These are phyloP conservation scores for Exserohilum turcica DNA, from an alignment of 2,329 filamentous ascomycete genomes.

Conservation along the genomic window DNA sequence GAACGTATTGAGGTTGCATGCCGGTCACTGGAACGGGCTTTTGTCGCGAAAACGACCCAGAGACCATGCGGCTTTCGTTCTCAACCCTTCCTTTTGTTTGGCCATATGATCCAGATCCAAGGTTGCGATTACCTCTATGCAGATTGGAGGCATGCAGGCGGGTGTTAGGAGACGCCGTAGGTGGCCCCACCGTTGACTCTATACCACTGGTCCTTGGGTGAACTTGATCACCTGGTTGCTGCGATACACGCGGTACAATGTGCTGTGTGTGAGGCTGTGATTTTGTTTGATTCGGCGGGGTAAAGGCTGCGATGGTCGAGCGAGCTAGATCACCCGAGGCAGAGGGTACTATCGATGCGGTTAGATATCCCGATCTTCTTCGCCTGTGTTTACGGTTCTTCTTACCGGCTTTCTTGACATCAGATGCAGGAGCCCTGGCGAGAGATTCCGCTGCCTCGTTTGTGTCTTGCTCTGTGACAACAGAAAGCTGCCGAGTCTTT, in stretches of 20 bases:
- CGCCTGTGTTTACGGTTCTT: constrained; percentile 4
- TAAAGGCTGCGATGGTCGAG: background rate
- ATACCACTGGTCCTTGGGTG: constrained; percentile 7
- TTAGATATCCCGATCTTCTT: constrained; percentile 13
- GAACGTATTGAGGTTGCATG: constrained; percentile 20
- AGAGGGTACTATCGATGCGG: constrained; percentile 11
- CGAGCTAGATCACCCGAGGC: background rate
- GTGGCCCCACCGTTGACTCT: background rate
- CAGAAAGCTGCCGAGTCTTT: background rate
- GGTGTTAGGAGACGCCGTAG: constrained; percentile 11
- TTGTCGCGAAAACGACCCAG: constrained; percentile 21
- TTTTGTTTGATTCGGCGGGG: background rate
- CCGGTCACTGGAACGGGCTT: constrained; percentile 15
- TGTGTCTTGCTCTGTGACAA: background rate
- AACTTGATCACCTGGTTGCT: background rate
- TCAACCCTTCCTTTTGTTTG: constrained; percentile 23
- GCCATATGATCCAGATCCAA: constrained; percentile 16
- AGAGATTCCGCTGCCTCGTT: background rate
- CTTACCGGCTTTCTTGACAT: constrained; percentile 13
- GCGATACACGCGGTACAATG: constrained; percentile 1
- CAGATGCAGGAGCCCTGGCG: background rate
- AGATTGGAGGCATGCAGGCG: constrained; percentile 11
- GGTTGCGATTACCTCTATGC: constrained; percentile 16
- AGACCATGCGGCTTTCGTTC: constrained; percentile 23
- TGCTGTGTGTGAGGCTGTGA: background rate